Conservation (phyloP, 345 rosid species). For the Limnanthes douglasii region DNA sequence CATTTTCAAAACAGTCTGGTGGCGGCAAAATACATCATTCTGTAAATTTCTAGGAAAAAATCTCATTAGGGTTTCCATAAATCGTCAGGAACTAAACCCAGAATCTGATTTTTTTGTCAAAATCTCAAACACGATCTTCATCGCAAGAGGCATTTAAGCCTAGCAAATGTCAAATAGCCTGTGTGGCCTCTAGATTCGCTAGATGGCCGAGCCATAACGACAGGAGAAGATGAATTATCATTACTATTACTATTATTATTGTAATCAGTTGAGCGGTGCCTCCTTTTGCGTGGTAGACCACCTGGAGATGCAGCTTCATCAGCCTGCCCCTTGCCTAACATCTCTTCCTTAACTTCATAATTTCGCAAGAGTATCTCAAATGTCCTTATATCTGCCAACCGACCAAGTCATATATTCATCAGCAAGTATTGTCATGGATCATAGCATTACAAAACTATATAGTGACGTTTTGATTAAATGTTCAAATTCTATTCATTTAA, state of each 20-base stretch:
- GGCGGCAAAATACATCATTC: background rate
- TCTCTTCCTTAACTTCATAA: constrained; percentile 71
- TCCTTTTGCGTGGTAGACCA: constrained; percentile 60
- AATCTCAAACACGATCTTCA: constrained; percentile 12
- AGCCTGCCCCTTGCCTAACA: constrained; percentile 15
- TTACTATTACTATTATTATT: constrained; percentile 10
- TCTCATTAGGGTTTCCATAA: too few species aligned
- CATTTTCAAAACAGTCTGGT: background rate
- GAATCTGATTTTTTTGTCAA: too few species aligned
- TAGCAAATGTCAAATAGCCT: constrained; percentile 85
- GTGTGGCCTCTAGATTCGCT: constrained; percentile 87
- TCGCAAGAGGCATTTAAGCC: constrained; percentile 44
- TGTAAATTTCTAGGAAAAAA: background rate
- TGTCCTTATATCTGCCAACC: constrained; percentile 61
- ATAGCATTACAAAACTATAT: too few species aligned
- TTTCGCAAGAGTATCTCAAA: constrained; percentile 76
- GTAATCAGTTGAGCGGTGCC: constrained; percentile 31
- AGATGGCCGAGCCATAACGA: constrained; percentile 62
- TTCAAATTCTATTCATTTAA: too few species aligned
- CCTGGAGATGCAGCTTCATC: constrained; percentile 17
- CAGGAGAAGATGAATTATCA: constrained; percentile 14
- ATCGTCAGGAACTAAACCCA: too few species aligned
- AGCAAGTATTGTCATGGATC: too few species aligned
- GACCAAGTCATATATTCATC: constrained; percentile 3
- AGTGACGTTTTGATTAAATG: too few species aligned